Percentiles rank a stretch among this genome's conserved stretches.
phyloP scores from a whole-genome alignment of 2,329 filamentous ascomycete genomes.

The Aschersonia sp. region DNA sequence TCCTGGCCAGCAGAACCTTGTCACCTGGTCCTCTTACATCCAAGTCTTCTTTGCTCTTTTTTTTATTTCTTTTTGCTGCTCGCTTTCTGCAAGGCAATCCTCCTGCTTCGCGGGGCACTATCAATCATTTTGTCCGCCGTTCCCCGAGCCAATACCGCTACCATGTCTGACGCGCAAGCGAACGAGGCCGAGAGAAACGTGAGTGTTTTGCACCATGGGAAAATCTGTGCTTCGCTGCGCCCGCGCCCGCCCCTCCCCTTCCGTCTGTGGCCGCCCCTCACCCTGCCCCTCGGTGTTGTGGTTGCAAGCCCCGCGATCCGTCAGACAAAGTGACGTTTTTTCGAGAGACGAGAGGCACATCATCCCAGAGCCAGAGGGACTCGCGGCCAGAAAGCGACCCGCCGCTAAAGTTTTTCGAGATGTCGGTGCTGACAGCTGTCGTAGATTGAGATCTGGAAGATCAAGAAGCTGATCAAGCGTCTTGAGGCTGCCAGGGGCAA shows the following conservation, averaged over 20 bases:
- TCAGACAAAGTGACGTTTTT: not conserved
- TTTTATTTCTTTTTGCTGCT: constrained; percentile 6
- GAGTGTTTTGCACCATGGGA: constrained; percentile 16
- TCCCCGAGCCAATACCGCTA: constrained; percentile 24
- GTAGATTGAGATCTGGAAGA: constrained; percentile 78
- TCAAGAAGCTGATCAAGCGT: constrained; percentile 99
- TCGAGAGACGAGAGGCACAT: not conserved
- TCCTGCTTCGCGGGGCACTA: constrained; percentile 11
- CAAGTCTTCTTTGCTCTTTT: not conserved
- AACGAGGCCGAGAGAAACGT: constrained; percentile 97
- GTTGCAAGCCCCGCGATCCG: not conserved
- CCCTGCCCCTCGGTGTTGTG: not conserved
- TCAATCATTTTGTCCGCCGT: constrained; percentile 10
- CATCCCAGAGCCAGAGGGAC: not conserved
- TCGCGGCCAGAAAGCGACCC: not conserved
- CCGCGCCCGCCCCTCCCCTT: constrained; percentile 2
- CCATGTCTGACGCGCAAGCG: constrained; percentile 73
- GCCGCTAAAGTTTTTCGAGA: not conserved
- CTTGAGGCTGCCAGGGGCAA: constrained; percentile 95
- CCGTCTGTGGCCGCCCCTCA: not conserved
- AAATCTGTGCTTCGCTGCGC: constrained; percentile 7
- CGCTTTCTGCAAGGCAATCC: constrained; percentile 2
- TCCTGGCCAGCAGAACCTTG: constrained; percentile 4
- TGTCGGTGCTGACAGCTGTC: constrained; percentile 3
- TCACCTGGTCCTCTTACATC: not conserved